phyloP scores from a whole-genome alignment of 2,329 filamentous ascomycete genomes.

The Aspergillus versicolor region DNA sequence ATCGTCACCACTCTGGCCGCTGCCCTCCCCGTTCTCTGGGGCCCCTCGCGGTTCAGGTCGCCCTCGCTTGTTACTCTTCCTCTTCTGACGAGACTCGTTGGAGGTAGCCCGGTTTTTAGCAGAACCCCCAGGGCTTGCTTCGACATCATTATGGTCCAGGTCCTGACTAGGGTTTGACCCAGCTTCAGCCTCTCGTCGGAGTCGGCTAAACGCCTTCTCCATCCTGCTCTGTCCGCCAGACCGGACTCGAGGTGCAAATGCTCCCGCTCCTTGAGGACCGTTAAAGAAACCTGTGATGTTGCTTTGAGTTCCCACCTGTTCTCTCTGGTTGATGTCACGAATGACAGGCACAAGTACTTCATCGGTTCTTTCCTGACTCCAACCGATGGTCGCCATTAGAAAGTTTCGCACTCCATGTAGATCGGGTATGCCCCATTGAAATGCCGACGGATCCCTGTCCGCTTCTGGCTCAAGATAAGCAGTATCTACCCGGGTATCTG shows the following conservation, averaged over 20 bases:
- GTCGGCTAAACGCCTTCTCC: slow-evolving; percentile 69
- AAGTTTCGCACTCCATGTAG: slow-evolving; percentile 80
- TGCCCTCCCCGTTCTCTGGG: neutral
- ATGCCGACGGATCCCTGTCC: slow-evolving; percentile 71
- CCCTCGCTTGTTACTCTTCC: slow-evolving; percentile 18
- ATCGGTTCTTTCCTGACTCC: slow-evolving; percentile 87
- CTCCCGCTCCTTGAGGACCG: slow-evolving; percentile 58
- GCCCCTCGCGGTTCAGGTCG: slow-evolving; percentile 7
- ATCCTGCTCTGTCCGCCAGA: slow-evolving; percentile 67
- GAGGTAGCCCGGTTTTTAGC: neutral
- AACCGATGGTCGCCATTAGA: slow-evolving; percentile 88
- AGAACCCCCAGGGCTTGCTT: neutral
- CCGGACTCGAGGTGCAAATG: slow-evolving; percentile 69
- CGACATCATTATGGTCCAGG: neutral
- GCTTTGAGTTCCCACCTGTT: slow-evolving; percentile 85
- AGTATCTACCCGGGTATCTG: slow-evolving; percentile 71
- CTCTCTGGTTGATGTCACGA: slow-evolving; percentile 86
- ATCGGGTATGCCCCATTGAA: slow-evolving; percentile 96
- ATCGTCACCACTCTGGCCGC: slow-evolving; percentile 11
- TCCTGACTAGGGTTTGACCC: slow-evolving; percentile 21
- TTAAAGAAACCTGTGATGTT: slow-evolving; percentile 95
- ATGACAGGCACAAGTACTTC: slow-evolving; percentile 96
- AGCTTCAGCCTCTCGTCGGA: slow-evolving; percentile 57
- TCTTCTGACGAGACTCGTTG: slow-evolving; percentile 8
- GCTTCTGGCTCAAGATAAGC: slow-evolving; percentile 88